These are phyloP conservation scores for Colletotrichum tofieldiae DNA, from an alignment of 2,329 filamentous ascomycete genomes.

Conservation along the genomic window DNA sequence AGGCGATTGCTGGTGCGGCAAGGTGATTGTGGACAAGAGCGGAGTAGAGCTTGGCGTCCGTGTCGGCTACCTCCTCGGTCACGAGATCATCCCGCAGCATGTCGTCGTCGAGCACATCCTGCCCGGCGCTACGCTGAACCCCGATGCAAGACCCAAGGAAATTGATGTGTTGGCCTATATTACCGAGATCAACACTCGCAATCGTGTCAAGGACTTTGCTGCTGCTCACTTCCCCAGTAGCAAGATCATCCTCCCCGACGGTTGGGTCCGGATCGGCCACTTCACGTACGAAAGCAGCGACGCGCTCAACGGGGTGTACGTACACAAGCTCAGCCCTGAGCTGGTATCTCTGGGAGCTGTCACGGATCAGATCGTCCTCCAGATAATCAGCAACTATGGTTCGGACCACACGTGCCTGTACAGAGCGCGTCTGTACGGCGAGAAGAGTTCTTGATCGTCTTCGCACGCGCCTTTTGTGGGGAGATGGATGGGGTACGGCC, in stretches of 20 bases:
- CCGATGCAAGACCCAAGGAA: constrained; percentile 74
- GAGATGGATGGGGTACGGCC: background rate
- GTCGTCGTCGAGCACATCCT: constrained; percentile 82
- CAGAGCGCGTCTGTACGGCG: constrained; percentile 71
- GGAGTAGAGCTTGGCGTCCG: constrained; percentile 69
- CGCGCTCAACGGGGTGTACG: constrained; percentile 63
- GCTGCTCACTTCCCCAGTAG: constrained; percentile 56
- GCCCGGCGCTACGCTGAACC: constrained; percentile 72
- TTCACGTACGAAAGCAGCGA: constrained; percentile 68
- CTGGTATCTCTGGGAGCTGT: constrained; percentile 62
- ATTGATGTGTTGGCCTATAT: constrained; percentile 80
- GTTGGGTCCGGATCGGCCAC: constrained; percentile 71
- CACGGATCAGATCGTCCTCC: constrained; percentile 69
- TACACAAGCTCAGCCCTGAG: constrained; percentile 68
- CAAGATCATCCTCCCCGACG: constrained; percentile 47
- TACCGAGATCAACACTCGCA: constrained; percentile 59
- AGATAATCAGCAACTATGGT: constrained; percentile 73
- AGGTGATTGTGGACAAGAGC: constrained; percentile 56
- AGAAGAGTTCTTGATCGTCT: constrained; percentile 47
- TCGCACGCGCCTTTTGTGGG: background rate
- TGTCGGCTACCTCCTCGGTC: constrained; percentile 74
- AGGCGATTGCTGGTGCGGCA: constrained; percentile 91
- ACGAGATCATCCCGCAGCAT: constrained; percentile 75
- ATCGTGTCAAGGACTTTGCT: constrained; percentile 61
- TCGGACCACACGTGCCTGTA: constrained; percentile 77